phyloP scores from a whole-genome alignment of 129 eudicot genomes.

The Saposhnikovia divaricata region DNA sequence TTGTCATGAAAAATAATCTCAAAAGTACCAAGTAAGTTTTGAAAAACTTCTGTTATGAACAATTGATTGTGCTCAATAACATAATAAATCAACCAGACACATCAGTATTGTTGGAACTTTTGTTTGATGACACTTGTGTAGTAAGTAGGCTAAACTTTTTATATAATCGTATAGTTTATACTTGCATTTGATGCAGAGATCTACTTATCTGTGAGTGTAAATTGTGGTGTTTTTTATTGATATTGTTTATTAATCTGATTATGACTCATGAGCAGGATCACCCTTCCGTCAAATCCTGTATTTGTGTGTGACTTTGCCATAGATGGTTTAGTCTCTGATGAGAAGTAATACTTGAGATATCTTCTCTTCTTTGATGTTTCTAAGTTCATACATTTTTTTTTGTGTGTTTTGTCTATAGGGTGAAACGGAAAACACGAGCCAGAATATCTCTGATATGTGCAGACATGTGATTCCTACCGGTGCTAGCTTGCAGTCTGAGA shows the following conservation, averaged over 20 bases:
- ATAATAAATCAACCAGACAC: background rate
- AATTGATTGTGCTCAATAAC: background rate
- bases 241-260: no score
- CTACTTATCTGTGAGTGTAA: background rate
- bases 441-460: background rate
- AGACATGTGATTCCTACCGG: background rate
- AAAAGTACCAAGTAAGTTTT: background rate
- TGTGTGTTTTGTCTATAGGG: slow-evolving; percentile 23
- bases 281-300: background rate
- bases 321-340: background rate
- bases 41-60: background rate
- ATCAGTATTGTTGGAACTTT: background rate
- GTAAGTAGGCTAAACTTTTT: background rate
- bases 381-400: background rate
- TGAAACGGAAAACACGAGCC: slow-evolving; percentile 18
- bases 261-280: background rate
- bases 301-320: background rate
- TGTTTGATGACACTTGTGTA: background rate
- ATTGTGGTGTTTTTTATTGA: background rate
- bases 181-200: background rate
- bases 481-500: slow-evolving; percentile 1
- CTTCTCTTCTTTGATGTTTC: background rate
- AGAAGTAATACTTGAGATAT: background rate
- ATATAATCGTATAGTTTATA: background rate
- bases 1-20: background rate